Evolutionary conservation across 2,329 filamentous ascomycete species (phyloP).

Genomic region (Aspergillus vadensis): DNA sequence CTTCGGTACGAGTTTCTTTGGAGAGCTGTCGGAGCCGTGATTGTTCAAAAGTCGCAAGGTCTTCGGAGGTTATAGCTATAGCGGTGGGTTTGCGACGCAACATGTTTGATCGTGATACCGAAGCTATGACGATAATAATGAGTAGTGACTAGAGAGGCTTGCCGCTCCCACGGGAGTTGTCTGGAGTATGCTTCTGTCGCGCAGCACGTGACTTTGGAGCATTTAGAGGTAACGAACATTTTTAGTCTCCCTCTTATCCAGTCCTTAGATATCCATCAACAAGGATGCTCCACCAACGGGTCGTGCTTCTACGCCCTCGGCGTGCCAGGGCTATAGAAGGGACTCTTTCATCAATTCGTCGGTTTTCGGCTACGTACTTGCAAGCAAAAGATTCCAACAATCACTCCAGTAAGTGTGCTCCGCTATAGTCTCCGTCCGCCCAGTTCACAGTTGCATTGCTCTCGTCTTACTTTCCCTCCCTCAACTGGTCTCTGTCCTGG

Average conservation of each 20-base stretch:
- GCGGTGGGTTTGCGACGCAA: slow-evolving; percentile 55
- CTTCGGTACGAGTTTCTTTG: slow-evolving; percentile 30
- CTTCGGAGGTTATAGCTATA: slow-evolving; percentile 53
- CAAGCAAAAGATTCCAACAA: slow-evolving; percentile 20
- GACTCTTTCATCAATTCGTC: slow-evolving; percentile 22
- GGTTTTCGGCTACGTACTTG: slow-evolving; percentile 29
- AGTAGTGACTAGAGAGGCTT: neutral
- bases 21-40: slow-evolving; percentile 34
- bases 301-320: slow-evolving; percentile 7
- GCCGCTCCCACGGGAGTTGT: no score
- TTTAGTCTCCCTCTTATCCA: neutral
- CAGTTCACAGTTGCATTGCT: neutral
- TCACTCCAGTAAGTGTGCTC: slow-evolving; percentile 30
- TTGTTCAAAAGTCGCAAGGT: slow-evolving; percentile 52
- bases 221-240: slow-evolving; percentile 1
- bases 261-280: neutral
- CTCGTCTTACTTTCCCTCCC: neutral
- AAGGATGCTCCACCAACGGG: slow-evolving; percentile 34
- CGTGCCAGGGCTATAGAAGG: slow-evolving; percentile 19
- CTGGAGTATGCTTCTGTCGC: neutral
- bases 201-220: slow-evolving; percentile 13
- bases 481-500: neutral
- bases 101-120: slow-evolving; percentile 36
- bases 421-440: neutral
- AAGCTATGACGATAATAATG: neutral